Evolutionary conservation across 78 protist genomes (phyloP).

Genomic region (Dictyostelium intermedium): DNA sequence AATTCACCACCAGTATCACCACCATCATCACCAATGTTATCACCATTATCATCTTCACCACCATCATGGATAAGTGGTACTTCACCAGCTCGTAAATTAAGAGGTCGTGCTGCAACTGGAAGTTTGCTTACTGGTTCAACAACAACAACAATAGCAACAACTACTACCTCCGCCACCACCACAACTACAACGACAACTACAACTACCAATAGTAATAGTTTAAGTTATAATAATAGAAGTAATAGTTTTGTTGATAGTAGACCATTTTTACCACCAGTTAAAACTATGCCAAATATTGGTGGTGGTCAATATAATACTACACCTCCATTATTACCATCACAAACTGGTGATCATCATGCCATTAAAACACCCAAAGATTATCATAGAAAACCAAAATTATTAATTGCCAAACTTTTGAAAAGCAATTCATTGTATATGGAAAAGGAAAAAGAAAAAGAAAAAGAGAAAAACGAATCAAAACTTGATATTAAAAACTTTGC

Average conservation of each 20-base stretch:
- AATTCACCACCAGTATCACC: slow-evolving; percentile 55
- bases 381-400: neutral
- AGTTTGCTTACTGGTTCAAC: neutral
- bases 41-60: neutral
- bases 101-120: slow-evolving; percentile 21
- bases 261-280: neutral
- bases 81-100: slow-evolving; percentile 42
- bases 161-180: neutral
- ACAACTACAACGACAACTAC: neutral
- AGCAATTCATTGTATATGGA: slow-evolving; percentile 1
- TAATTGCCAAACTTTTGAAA: slow-evolving; percentile 31
- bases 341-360: neutral
- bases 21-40: slow-evolving; percentile 8
- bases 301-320: neutral
- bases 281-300: slow-evolving; percentile 4
- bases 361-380: slow-evolving; percentile 2
- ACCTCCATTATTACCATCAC: slow-evolving; percentile 6
- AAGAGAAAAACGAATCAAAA: neutral
- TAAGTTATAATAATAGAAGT: neutral
- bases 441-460: slow-evolving; percentile 6
- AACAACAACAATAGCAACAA: too few species aligned
- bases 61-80: slow-evolving; percentile 67
- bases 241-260: neutral
- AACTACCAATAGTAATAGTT: neutral
- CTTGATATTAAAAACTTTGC: neutral